Percentiles rank a stretch among this genome's conserved stretches.
These are phyloP conservation scores for Candida lessepsii DNA, from an alignment of 805 yeast genomes.

Conservation along the genomic window DNA sequence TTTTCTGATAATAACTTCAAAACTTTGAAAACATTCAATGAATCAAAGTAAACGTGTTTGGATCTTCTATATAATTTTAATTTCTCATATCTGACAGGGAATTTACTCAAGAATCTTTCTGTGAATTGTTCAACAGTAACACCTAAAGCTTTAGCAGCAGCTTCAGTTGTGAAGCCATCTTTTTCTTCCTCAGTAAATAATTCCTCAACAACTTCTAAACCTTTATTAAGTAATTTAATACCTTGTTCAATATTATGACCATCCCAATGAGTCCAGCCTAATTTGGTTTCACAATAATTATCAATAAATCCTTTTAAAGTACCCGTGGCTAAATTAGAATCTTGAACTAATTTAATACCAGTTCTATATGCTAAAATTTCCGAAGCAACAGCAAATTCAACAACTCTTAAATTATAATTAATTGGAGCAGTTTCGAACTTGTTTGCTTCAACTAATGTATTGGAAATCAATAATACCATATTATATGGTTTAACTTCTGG, in stretches of 20 bases:
- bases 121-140: conserved; percentile 42
- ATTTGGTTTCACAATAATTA: conserved; percentile 37
- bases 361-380: conserved; percentile 52
- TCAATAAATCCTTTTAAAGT: conserved; percentile 66
- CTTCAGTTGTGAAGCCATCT: conserved; percentile 49
- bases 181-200: conserved; percentile 32
- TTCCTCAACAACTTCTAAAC: conserved; percentile 46
- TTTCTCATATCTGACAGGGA: conserved; percentile 57
- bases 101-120: conserved; percentile 44
- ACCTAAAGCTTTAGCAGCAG: conserved; percentile 46
- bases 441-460: conserved; percentile 60
- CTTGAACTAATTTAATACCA: conserved; percentile 42
- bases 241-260: conserved; percentile 45
- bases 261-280: conserved; percentile 39
- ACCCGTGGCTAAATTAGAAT: conserved; percentile 55
- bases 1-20: conserved; percentile 36
- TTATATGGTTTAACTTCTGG: conserved; percentile 44
- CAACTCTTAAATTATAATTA: conserved; percentile 69
- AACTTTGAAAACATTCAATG: conserved; percentile 55
- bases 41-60: conserved; percentile 61
- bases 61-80: conserved; percentile 58
- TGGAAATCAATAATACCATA: conserved; percentile 58
- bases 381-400: conserved; percentile 69
- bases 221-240: conserved; percentile 34
- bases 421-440: conserved; percentile 69